Evolutionary conservation across 2,329 filamentous ascomycete species (phyloP).

Genomic region (Phaeosphaeriaceae sp.): DNA sequence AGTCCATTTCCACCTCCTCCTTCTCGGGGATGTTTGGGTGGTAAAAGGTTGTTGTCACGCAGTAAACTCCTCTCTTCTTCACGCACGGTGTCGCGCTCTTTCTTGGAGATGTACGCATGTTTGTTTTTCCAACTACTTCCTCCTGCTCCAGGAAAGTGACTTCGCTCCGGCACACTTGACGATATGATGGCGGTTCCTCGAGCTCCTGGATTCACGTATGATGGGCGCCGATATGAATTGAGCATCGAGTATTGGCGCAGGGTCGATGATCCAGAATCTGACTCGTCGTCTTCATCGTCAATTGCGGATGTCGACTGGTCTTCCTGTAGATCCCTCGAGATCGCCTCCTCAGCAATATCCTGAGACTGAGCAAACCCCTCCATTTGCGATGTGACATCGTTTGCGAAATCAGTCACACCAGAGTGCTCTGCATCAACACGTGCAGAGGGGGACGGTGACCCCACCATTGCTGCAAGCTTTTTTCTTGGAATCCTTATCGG

Average conservation of each 20-base stretch:
- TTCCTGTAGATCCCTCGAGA: conserved; percentile 48
- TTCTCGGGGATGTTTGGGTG: conserved; percentile 58
- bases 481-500: background rate
- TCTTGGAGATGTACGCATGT: conserved; percentile 53
- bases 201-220: conserved; percentile 75
- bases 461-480: conserved; percentile 18
- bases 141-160: background rate
- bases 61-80: conserved; percentile 67
- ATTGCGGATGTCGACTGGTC: conserved; percentile 59
- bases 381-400: conserved; percentile 39
- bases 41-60: conserved; percentile 66
- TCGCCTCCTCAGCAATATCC: conserved; percentile 48
- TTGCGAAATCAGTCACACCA: conserved; percentile 25
- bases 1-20: conserved; percentile 33
- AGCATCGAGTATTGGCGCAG: conserved; percentile 60
- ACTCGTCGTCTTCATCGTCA: conserved; percentile 54
- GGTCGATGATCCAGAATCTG: conserved; percentile 54
- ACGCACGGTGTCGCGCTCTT: conserved; percentile 62
- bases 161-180: conserved; percentile 56
- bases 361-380: conserved; percentile 38
- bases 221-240: conserved; percentile 77
- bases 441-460: background rate
- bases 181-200: conserved; percentile 75
- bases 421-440: conserved; percentile 13
- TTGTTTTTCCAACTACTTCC: background rate